Evolutionary conservation across 257 asterid genomes (phyloP), one percentile per base, ranked within the genome.

Genomic region (Solanum appendiculatum): DNA sequence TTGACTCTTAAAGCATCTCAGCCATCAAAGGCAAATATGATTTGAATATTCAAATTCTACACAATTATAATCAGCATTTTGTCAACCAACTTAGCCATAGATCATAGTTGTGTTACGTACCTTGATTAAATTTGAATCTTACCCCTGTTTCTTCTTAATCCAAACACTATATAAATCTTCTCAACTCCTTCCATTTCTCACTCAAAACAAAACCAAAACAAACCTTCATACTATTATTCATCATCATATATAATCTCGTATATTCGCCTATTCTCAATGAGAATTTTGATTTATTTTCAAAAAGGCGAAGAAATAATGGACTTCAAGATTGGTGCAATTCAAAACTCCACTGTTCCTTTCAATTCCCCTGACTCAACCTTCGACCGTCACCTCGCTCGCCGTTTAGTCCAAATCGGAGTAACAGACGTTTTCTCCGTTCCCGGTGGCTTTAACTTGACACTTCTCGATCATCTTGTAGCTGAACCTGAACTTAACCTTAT

Each of bases 351-450:
- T 58, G 58, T 51, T 10, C 89, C 91, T 1, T 89, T 88, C 88
- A 73, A 82, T 89, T 91, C 95, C 23, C 77, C 90, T 56, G 94
- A 93, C 44, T 89, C 97, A 44, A 95, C 97, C 13, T 93, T 95
- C 60, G 98, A 96, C 86, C 95, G 97, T 88, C 96, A 94, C 88
- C 75, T 95, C 33, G 98, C 98, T 2, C 96, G 97, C 90, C 95
- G 97, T 27, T 93, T 95, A 5, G 97, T 95, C 25, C 94, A 94
- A 90, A 83, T 93, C 89, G 96, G 96, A 73, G 94, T 89, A 58
- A 91, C 21, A 2, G 95, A 94, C 37, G 95, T 93, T 20, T 94
- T 94, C 93, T 89, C 97, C 16, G 98, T 95, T 63, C 95, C 97
- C 39, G 98, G 98, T 0, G 98, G 93, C 88, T 94, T 93, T 87